Evolutionary conservation across 2,329 filamentous ascomycete genomes (phyloP), one percentile per base, ranked within the genome.

Genomic region (Aschersonia sp.): DNA sequence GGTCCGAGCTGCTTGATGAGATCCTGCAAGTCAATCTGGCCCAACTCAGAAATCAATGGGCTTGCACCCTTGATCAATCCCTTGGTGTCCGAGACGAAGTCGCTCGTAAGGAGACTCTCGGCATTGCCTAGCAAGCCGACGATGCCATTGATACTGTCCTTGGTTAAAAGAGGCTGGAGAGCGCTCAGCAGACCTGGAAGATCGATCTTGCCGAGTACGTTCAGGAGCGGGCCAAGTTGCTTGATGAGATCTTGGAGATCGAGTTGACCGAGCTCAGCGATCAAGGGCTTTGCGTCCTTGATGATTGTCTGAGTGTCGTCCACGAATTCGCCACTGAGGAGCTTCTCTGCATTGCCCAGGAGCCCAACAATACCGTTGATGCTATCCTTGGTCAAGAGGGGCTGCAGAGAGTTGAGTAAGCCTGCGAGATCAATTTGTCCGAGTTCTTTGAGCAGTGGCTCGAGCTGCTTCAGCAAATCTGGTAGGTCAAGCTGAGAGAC

Each of bases 171-270:
- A 0, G 59, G 60, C 1, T 48, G 46, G 3, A 62, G 42, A 1
- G 60, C 48, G 30, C 52, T 51, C 5, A 65, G 43, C 1, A 65
- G 35, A 5, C 57, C 54, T 10, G 59, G 53, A 0, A 65, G 57
- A 40, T 65, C 62, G 10, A 65, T 53, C 41, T 59, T 55, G 43
- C 52, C 50, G 2, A 65, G 44, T 42, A 47, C 51, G 43, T 56
- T 64, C 12, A 70, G 51, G 2, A 69, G 52, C 9, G 67, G 66
- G 7, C 55, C 54, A 4, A 66, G 50, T 5, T 65, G 58, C 1
- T 61, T 55, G 1, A 67, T 45, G 0, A 68, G 49, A 2, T 56
- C 57, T 44, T 58, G 51, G 0, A 68, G 54, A 31, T 68, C 60
- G 4, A 62, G 52, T 45, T 62, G 59, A 44, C 57, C 57, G 2